Evolutionary conservation across 176 grass and related monocot genomes (phyloP).

Genomic region (Juncus effusus): DNA sequence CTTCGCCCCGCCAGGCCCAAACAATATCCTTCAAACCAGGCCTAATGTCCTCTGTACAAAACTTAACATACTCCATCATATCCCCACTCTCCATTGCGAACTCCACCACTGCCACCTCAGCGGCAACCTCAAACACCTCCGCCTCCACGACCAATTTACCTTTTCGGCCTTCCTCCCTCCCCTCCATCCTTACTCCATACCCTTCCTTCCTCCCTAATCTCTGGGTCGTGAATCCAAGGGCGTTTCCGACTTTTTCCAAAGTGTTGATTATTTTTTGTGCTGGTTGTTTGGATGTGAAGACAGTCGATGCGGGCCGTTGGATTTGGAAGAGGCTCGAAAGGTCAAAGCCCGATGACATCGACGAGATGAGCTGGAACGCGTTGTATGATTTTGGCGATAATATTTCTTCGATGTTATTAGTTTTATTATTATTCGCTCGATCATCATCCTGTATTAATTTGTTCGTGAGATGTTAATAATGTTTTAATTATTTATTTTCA

Average conservation of each 20-base stretch:
- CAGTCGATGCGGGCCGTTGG: slow-evolving; percentile 43
- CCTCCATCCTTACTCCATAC: slow-evolving; percentile 55
- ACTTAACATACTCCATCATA: slow-evolving; percentile 62
- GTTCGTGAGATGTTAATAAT: too few species aligned
- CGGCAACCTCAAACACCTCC: slow-evolving; percentile 68
- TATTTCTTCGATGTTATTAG: not conserved
- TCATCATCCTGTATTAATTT: not conserved
- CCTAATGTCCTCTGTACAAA: slow-evolving; percentile 69
- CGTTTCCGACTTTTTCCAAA: slow-evolving; percentile 35
- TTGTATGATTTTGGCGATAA: slow-evolving; percentile 73
- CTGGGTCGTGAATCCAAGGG: slow-evolving; percentile 43
- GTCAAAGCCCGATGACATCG: slow-evolving; percentile 96
- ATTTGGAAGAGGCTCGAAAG: slow-evolving; percentile 79
- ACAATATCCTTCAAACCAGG: slow-evolving; percentile 59
- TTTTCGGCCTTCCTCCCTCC: slow-evolving; percentile 31
- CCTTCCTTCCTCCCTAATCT: slow-evolving; percentile 37
- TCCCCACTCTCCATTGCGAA: slow-evolving; percentile 68
- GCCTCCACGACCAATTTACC: slow-evolving; percentile 47
- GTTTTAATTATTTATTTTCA: too few species aligned
- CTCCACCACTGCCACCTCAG: slow-evolving; percentile 59
- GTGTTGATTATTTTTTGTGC: slow-evolving; percentile 43
- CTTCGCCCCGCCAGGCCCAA: slow-evolving; percentile 93
- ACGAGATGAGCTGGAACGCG: slow-evolving; percentile 90
- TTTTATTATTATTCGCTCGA: not conserved
- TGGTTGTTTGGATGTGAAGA: slow-evolving; percentile 63